phyloP scores from a whole-genome alignment of 768 basidiomycete species.

The Boletus reticulatus region DNA sequence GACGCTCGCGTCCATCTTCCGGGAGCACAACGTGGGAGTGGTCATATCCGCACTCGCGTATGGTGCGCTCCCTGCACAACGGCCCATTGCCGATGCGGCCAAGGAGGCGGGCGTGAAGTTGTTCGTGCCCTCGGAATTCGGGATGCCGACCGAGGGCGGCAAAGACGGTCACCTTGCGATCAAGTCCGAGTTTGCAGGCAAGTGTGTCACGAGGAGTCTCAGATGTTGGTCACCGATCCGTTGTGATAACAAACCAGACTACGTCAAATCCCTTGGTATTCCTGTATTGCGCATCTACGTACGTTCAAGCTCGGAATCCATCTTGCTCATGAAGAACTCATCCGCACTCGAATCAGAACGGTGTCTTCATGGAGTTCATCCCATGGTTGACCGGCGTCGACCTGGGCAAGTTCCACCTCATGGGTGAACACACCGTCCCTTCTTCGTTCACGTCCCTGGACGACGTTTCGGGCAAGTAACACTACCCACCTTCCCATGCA shows the following conservation, averaged over 20 bases:
- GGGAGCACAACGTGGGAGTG: conserved; percentile 33
- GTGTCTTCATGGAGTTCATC: conserved; percentile 33
- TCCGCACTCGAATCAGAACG: conserved; percentile 23
- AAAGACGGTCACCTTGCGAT: conserved; percentile 22
- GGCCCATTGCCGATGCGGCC: conserved; percentile 33
- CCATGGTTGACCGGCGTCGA: conserved; percentile 29
- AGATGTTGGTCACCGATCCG: background rate
- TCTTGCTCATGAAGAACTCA: background rate
- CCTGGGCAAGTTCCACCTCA: conserved; percentile 29
- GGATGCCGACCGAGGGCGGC: conserved; percentile 34
- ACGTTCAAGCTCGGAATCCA: conserved; percentile 1
- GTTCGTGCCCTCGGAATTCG: conserved; percentile 40
- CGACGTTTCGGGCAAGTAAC: conserved; percentile 33
- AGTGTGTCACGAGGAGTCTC: background rate
- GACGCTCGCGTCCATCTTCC: conserved; percentile 26
- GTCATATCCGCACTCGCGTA: conserved; percentile 34
- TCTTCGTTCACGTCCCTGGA: conserved; percentile 33
- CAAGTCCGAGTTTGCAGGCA: conserved; percentile 32
- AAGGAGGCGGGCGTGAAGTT: conserved; percentile 36
- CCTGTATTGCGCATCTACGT: conserved; percentile 34
- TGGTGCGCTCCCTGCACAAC: conserved; percentile 26
- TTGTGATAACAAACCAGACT: conserved; percentile 14
- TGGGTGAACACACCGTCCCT: conserved; percentile 31
- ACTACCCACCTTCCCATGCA: background rate
- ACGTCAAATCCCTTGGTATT: conserved; percentile 29